Percentiles rank a stretch among this genome's conserved stretches.
phyloP scores from a whole-genome alignment of 129 eudicot genomes.

The Arctium minus region DNA sequence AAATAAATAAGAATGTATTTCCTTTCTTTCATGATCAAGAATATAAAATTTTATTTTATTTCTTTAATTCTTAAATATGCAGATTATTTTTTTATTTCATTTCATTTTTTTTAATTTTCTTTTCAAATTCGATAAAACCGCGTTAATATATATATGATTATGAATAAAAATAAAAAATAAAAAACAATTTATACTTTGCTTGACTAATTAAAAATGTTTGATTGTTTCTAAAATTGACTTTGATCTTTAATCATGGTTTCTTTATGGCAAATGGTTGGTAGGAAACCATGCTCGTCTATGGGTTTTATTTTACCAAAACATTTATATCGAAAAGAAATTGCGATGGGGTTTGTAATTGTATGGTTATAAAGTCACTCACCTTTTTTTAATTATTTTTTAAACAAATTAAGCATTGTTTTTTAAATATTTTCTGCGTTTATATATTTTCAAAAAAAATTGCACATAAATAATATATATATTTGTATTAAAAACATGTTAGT shows the following conservation, averaged over 20 bases:
- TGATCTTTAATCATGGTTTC: slow-evolving; percentile 5
- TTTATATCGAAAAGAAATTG: not conserved
- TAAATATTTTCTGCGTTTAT: too few relatives aligned
- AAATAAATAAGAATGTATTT: too few relatives aligned
- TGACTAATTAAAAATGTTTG: slow-evolving; percentile 17
- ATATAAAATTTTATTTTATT: too few relatives aligned
- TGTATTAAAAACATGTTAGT: too few relatives aligned
- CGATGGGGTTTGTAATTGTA: not conserved
- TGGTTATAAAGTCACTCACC: not conserved
- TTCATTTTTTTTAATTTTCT: too few relatives aligned
- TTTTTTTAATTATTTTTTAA: not conserved
- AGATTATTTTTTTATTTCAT: too few relatives aligned
- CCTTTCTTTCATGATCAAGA: too few relatives aligned
- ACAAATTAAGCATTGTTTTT: too few relatives aligned
- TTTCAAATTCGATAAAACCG: too few relatives aligned
- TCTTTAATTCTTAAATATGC: too few relatives aligned
- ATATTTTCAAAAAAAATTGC: too few relatives aligned
- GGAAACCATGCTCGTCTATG: slow-evolving; percentile 11
- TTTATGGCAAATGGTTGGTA: slow-evolving; percentile 26
- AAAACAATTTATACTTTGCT: not conserved
- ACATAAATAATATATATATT: too few relatives aligned
- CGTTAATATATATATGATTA: not conserved
- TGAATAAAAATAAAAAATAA: not conserved
- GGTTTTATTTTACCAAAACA: not conserved
- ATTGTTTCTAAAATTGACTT: slow-evolving; percentile 18